Evolutionary conservation across 2,329 filamentous ascomycete species (phyloP), one percentile per base, ranked within the genome.

Genomic region (Whalleya microplaca): DNA sequence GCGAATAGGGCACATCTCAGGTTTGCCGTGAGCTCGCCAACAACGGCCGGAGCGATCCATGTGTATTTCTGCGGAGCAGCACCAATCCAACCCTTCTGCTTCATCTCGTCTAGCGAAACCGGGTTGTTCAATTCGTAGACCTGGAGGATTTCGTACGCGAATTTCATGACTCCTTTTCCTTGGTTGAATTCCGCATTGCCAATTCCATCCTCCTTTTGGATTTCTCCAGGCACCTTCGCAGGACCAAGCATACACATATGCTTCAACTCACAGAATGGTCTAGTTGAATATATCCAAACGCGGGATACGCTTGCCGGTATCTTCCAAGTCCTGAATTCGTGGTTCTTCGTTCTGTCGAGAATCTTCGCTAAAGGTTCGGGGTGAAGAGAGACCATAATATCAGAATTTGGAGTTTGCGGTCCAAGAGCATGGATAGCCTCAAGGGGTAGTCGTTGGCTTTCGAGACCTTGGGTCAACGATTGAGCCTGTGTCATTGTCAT

Each of bases 91-190:
- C 82, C 84, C 41, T 82, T 80, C 42, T 76, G 72, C 44, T 76
- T 78, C 75, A 88, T 82, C 50, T 79, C 74, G 0, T 75, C 71
- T 1, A 84, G 72, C 0, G 78, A 72, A 1, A 85, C 74, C 0
- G 85, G 81, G 66, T 88, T 80, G 64, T 87, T 86, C 21, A 89
- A 76, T 69, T 85, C 78, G 64, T 87, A 89, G 0, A 89, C 75
- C 63, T 87, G 77, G 20, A 77, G 62, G 44, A 85, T 74, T 63
- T 82, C 78, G 64, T 85, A 83, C 2, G 81, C 83, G 58, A 74
- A 83, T 21, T 74, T 76, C 16, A 69, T 54, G 21, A 49, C n/a
- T n/a, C 59, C 69, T 41, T 63, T 69, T 6, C 74, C 73, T 9
- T 70, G 64, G 56, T 83, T 82, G 67, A 83, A 86, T 10, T 81